Evolutionary conservation across 768 basidiomycete genomes (phyloP), one percentile per base, ranked within the genome.

Genomic region (Mrakia frigida): DNA sequence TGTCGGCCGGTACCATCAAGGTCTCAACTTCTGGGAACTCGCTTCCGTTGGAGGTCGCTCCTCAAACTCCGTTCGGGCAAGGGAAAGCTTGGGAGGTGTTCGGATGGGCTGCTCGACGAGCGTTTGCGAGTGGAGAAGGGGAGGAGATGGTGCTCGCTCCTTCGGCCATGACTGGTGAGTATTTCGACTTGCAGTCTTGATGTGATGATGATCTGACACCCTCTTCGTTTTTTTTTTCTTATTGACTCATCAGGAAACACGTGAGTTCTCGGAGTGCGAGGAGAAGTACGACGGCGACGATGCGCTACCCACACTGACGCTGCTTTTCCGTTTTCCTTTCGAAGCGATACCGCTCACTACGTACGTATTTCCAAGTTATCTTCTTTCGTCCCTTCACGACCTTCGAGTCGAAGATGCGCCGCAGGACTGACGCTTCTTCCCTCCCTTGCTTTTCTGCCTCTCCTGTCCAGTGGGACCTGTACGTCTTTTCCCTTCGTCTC

Each of bases 21-120:
- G 28, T 77, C 37, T 31, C 35, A 23, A 39, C 63, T n/a, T 50
- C 70, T 9, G 71, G 71, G n/a, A 61, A 77, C 25, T 25, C 18
- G 0, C 56, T 56, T 3, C 60, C 60, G 0, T 65, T 77, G 61
- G 35, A 28, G 10, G 43, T 61, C 7, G 65, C 70, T 14, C 76
- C 76, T 18, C 31, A 65, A 9, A 77, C 76, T 9, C 70, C 41
- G 21, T 46, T 77, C 25, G 63, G 63, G 6, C 25, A 77, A 13
- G 76, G 76, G 10, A n/a, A 72, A 13, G 76, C 76, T 3, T 77
- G 39, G 50, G 76, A 77, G 11, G 60, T 77, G 46, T 77, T 77
- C 11, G 61, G 60, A 23, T 77, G 76, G 76, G 76, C 76, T 3
- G 52, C 60, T 31, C 50, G 70, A 61, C 70, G 76, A 37, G 70